Evolutionary conservation across 2,329 filamentous ascomycete genomes (phyloP).

Genomic region (Curvularia hawaiiensis): DNA sequence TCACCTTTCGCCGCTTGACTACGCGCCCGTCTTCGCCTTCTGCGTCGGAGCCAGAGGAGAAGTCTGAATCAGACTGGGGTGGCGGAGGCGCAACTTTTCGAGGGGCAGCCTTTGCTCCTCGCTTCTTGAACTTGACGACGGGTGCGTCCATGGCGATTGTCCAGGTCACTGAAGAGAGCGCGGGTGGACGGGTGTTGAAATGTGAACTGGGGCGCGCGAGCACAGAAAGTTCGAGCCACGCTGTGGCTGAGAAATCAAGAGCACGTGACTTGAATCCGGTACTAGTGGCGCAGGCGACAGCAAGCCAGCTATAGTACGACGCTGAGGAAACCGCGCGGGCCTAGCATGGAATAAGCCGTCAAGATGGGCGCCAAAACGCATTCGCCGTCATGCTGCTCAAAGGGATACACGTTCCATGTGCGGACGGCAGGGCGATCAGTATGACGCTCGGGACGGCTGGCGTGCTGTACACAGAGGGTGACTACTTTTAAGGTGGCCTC

Average conservation of each 20-base stretch:
- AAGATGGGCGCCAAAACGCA: neutral
- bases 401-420: neutral
- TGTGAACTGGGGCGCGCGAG: slow-evolving; percentile 4
- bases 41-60: slow-evolving; percentile 75
- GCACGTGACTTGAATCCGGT: slow-evolving; percentile 21
- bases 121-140: slow-evolving; percentile 82
- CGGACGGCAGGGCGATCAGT: neutral
- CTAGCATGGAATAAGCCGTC: neutral
- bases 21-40: slow-evolving; percentile 68
- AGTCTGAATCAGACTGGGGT: slow-evolving; percentile 60
- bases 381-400: neutral
- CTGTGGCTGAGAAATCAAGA: slow-evolving; percentile 31
- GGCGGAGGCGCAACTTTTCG: slow-evolving; percentile 85
- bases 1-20: slow-evolving; percentile 79
- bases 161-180: neutral
- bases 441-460: neutral
- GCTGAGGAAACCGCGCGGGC: neutral
- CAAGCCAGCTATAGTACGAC: neutral
- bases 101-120: slow-evolving; percentile 75
- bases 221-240: slow-evolving; percentile 30
- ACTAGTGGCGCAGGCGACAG: slow-evolving; percentile 12
- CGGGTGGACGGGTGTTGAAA: slow-evolving; percentile 1
- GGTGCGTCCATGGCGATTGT: slow-evolving; percentile 51
- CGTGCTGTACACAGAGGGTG: neutral
- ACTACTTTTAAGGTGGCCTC: neutral